Percentiles rank a stretch among this genome's conserved stretches.
Evolutionary conservation across 129 eudicot genomes (phyloP).

Genomic region (Sambucus nigra): DNA sequence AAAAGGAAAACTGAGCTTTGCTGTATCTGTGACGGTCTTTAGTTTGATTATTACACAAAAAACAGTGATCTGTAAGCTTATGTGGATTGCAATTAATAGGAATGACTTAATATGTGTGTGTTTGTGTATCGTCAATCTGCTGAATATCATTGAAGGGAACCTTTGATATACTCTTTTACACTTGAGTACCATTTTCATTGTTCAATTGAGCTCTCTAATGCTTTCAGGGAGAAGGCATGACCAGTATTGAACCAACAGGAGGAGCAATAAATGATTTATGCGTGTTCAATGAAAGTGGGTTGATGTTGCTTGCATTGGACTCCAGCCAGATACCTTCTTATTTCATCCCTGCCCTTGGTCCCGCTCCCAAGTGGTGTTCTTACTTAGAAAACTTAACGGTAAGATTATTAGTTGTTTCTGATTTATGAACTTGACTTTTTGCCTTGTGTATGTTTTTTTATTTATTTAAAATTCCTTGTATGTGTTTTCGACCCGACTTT

Average conservation of each 20-base stretch:
- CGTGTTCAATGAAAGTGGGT: slow-evolving; percentile 62
- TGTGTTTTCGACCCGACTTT: slow-evolving; percentile 2
- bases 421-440: not conserved
- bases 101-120: not conserved
- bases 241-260: slow-evolving; percentile 90
- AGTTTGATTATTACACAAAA: no score
- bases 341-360: slow-evolving; percentile 88
- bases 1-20: no score
- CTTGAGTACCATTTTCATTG: not conserved
- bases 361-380: slow-evolving; percentile 98
- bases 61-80: no score
- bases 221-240: slow-evolving; percentile 91
- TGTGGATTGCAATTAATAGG: not conserved
- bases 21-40: no score
- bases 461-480: not conserved
- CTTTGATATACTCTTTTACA: not conserved
- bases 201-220: slow-evolving; percentile 5
- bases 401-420: slow-evolving; percentile 9
- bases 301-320: slow-evolving; percentile 81
- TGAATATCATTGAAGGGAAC: not conserved
- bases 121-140: no score
- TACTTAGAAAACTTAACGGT: slow-evolving; percentile 80
- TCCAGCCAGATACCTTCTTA: slow-evolving; percentile 80
- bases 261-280: slow-evolving; percentile 84
- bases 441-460: not conserved